Conservation (phyloP, 2,329 filamentous ascomycete genomes). For the Alternaria rosae region DNA sequence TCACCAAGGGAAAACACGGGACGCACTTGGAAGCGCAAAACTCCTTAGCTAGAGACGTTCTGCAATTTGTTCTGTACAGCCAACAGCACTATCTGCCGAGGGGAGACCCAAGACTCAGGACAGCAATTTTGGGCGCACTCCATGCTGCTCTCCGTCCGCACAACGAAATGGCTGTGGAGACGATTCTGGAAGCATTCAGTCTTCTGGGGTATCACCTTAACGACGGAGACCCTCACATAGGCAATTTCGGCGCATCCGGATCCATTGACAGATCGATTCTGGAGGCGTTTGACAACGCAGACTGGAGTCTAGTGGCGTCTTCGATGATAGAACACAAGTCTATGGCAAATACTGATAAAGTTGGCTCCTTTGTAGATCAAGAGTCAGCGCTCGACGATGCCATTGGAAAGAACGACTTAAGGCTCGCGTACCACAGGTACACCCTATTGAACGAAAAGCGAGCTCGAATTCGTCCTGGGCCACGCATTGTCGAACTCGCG, state of each 20-base stretch:
- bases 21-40: not conserved
- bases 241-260: too few relatives aligned
- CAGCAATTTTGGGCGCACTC: not conserved
- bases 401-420: not conserved
- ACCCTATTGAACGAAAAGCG: not conserved
- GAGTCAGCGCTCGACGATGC: not conserved
- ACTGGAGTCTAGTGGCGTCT: not conserved
- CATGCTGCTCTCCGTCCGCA: fast-evolving
- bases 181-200: not conserved
- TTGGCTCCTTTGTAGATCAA: fast-evolving
- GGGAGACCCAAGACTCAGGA: not conserved
- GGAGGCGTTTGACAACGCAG: not conserved
- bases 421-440: not conserved
- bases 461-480: too few relatives aligned
- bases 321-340: not conserved
- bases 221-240: not conserved
- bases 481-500: not conserved
- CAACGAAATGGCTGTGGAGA: not conserved
- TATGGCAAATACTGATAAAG: not conserved
- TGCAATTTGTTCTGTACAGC: not conserved
- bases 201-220: not conserved
- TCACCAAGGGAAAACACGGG: not conserved
- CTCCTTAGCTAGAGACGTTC: not conserved
- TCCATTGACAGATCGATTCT: not conserved
- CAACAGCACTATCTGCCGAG: not conserved